Evolutionary conservation across 768 basidiomycete genomes (phyloP).

Genomic region (Russula abietina): DNA sequence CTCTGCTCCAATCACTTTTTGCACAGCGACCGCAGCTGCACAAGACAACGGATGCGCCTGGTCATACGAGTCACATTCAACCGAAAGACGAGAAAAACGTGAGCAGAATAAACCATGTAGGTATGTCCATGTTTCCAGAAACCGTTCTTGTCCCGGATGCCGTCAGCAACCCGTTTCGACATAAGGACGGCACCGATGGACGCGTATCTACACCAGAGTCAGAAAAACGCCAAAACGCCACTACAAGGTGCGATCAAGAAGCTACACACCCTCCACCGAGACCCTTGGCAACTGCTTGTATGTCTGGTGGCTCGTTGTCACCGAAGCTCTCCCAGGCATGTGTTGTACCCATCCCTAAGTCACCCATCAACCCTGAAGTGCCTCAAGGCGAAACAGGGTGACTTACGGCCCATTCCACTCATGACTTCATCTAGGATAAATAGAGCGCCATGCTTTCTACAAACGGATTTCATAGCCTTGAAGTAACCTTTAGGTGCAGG

Average conservation of each 20-base stretch:
- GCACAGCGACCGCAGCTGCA: conserved; percentile 76
- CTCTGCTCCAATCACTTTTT: conserved; percentile 62
- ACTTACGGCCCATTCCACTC: conserved; percentile 85
- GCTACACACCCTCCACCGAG: conserved; percentile 73
- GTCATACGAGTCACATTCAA: not conserved
- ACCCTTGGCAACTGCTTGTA: conserved; percentile 87
- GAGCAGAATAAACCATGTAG: conserved; percentile 50
- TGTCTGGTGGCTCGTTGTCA: conserved; percentile 71
- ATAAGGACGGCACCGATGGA: conserved; percentile 79
- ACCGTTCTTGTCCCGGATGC: conserved; percentile 61
- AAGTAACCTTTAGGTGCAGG: conserved; percentile 81
- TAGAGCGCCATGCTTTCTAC: conserved; percentile 62
- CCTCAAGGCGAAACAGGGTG: conserved; percentile 2
- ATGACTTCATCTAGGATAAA: conserved; percentile 91
- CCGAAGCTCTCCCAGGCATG: conserved; percentile 85
- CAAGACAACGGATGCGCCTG: conserved; percentile 72
- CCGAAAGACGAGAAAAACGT: not conserved
- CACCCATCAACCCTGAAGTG: not conserved
- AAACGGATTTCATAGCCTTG: conserved; percentile 76
- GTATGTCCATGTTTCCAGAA: conserved; percentile 83
- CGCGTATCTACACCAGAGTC: conserved; percentile 49
- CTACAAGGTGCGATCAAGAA: not conserved
- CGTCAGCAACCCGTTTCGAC: conserved; percentile 62
- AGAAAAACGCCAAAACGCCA: conserved; percentile 4
- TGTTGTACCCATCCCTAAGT: conserved; percentile 73